Evolutionary conservation across 106 monocot species (phyloP), one percentile per base, ranked within the genome.

Genomic region (Acorus gramineus): DNA sequence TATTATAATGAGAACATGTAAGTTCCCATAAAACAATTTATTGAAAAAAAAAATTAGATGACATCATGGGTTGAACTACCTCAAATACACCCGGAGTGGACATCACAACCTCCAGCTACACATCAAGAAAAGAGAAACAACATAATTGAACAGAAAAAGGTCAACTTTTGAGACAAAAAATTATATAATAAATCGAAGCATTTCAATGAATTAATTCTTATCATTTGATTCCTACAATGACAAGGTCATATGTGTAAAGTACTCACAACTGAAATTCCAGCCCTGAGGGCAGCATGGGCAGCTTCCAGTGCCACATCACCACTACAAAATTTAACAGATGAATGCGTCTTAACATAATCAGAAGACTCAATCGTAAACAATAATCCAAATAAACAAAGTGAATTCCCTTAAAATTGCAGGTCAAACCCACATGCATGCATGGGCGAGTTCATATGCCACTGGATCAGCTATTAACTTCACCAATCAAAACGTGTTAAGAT

Each of bases 81-180:
- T 89, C 86, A 46, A 89, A 67, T 14, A 53, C 94, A 67, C 79
- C 84, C 61, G 94, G 94, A 52, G 86, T 89, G n/a, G 86, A 73
- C 79, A 90, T 82, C 57, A 86, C 82, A 71, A 94, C 77, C 77
- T 94, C 94, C 48, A 94, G 71, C 93, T 93, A 63, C 57, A 80
- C 13, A 72, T 66, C 14, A 7, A 71, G 49, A 50, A 54, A 9
- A 47, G 43, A 67, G 47, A 14, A 53, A 51, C 3, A 8, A 5
- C 3, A 50, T 44, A 59, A 59, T 7, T 14, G 9, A 7, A 3
- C 46, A 46, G 13, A 7, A 3, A 28, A 58, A 14, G 5, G n/a
- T 14, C 2, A 53, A 46, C 28, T 28, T 28, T 28, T 8, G 2
- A 66, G 28, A 52, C n/a, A 48, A 48, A 73, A 14, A n/a, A 77